These are phyloP conservation scores for Yamadazyma spencermartinsiae DNA, from an alignment of 1,139 yeast species.

Conservation along the genomic window DNA sequence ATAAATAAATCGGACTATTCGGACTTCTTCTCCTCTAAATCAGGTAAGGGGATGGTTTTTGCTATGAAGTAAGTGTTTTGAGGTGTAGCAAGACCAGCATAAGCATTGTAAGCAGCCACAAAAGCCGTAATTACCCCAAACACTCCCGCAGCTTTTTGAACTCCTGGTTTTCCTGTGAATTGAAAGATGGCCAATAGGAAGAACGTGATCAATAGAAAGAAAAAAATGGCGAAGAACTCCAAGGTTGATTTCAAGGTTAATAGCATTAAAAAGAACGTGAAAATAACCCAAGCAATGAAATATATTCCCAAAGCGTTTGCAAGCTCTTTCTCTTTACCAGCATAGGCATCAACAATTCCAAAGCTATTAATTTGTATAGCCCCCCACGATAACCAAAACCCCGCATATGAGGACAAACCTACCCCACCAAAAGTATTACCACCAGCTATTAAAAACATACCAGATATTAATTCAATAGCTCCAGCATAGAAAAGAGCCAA, in stretches of 20 bases:
- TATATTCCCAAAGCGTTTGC: conserved; percentile 37
- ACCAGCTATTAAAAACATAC: conserved; percentile 46
- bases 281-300: conserved; percentile 42
- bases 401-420: conserved; percentile 37
- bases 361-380: conserved; percentile 27
- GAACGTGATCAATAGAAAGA: conserved; percentile 33
- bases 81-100: conserved; percentile 30
- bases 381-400: conserved; percentile 39
- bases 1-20: no score
- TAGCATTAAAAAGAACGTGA: conserved; percentile 34
- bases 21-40: no score
- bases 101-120: conserved; percentile 66
- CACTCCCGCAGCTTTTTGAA: conserved; percentile 67
- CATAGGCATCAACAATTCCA: conserved; percentile 59
- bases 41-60: conserved; percentile 18
- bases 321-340: conserved; percentile 32
- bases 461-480: conserved; percentile 41
- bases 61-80: conserved; percentile 32
- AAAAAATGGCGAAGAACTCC: conserved; percentile 31
- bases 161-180: conserved; percentile 27
- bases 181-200: conserved; percentile 37
- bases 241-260: conserved; percentile 40
- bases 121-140: conserved; percentile 69
- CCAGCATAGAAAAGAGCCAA: conserved; percentile 44
- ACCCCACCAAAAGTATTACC: conserved; percentile 37